Percentiles rank a stretch among this genome's conserved stretches.
These are phyloP conservation scores for Mesembryanthemum crystallinum DNA, from an alignment of 148 eudicot genomes.

Conservation along the genomic window DNA sequence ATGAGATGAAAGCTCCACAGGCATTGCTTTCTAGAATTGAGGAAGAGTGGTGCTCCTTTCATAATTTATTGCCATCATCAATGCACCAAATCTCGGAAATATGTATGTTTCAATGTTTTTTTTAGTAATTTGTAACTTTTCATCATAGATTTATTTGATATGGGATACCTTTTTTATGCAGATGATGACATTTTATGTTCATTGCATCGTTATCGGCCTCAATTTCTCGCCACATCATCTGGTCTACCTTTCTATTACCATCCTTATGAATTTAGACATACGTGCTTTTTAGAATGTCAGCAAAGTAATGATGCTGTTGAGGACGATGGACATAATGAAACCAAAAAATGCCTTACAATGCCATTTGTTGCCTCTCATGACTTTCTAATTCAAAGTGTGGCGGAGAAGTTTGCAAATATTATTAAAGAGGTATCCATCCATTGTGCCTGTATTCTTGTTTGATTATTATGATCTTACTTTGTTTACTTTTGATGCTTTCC, in stretches of 20 bases:
- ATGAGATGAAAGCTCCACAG: slow-evolving; percentile 30
- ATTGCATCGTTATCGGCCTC: slow-evolving; percentile 76
- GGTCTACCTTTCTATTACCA: slow-evolving; percentile 62
- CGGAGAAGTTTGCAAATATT: slow-evolving; percentile 52
- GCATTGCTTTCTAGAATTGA: slow-evolving; percentile 40
- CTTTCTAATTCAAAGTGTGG: slow-evolving; percentile 46
- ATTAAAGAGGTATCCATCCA: slow-evolving; percentile 66
- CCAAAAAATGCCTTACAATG: slow-evolving; percentile 46
- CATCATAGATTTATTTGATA: neutral
- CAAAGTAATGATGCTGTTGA: slow-evolving; percentile 32
- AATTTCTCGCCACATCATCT: slow-evolving; percentile 48
- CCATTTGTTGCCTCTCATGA: slow-evolving; percentile 61
- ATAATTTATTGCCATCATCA: slow-evolving; percentile 71
- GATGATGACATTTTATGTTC: slow-evolving; percentile 72
- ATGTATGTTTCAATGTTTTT: slow-evolving; percentile 45
- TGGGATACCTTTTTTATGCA: slow-evolving; percentile 36
- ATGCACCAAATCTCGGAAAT: slow-evolving; percentile 64
- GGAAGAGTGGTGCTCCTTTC: slow-evolving; percentile 88
- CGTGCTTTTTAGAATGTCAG: slow-evolving; percentile 42
- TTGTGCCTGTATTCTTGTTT: neutral
- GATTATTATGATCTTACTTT: slow-evolving; percentile 9
- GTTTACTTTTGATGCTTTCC: slow-evolving; percentile 19
- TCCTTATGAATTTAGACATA: slow-evolving; percentile 59
- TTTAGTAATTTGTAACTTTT: neutral
- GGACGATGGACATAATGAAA: slow-evolving; percentile 38